phyloP scores from a whole-genome alignment of 1,284 basidiomycete species.

The Pyrrhoderma noxium region DNA sequence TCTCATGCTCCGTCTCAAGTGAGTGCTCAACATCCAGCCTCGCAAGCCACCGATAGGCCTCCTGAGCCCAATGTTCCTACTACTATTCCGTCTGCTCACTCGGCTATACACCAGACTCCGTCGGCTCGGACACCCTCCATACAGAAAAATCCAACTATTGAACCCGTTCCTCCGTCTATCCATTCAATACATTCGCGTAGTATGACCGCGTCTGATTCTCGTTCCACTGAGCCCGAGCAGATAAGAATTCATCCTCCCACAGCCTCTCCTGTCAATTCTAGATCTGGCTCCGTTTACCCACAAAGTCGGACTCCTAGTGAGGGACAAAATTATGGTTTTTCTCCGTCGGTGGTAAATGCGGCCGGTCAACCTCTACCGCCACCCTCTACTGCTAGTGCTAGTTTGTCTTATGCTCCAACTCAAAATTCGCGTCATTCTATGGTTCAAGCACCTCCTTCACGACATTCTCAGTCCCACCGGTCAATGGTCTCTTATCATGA shows the following conservation, averaged over 20 bases:
- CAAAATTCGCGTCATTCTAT: not conserved
- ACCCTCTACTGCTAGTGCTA: conserved; percentile 4
- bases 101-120: too few relatives aligned
- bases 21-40: too few relatives aligned
- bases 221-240: conserved; percentile 1
- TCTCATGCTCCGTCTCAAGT: too few relatives aligned
- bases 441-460: not conserved
- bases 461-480: conserved; percentile 6
- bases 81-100: too few relatives aligned
- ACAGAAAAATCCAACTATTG: too few relatives aligned
- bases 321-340: not conserved
- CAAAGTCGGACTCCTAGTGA: not conserved
- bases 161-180: not conserved
- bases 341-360: not conserved
- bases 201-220: conserved; percentile 4
- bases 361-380: conserved; percentile 6
- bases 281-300: not conserved
- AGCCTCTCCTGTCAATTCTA: not conserved
- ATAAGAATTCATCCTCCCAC: conserved; percentile 14
- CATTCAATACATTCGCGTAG: conserved; percentile 6
- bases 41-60: too few relatives aligned
- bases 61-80: too few relatives aligned
- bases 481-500: too few relatives aligned
- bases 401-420: conserved; percentile 2
- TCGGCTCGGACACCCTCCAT: too few relatives aligned